Evolutionary conservation across 768 basidiomycete species (phyloP).

Genomic region (Crassisporium funariophilum): DNA sequence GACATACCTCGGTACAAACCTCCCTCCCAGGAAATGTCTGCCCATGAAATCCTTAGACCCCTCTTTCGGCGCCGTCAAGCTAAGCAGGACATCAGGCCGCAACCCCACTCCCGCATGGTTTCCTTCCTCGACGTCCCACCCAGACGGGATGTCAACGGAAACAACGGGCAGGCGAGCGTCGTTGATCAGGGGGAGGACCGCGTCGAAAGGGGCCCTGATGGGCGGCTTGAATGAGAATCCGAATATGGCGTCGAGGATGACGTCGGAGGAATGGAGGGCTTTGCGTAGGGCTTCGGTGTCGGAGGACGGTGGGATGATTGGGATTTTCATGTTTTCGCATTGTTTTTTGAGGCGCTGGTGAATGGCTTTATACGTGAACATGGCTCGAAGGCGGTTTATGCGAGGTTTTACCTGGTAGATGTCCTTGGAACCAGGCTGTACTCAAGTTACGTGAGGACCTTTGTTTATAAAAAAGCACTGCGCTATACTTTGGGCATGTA

Average conservation of each 20-base stretch:
- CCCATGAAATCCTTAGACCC: slow-evolving; percentile 80
- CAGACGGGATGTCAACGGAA: slow-evolving; percentile 94
- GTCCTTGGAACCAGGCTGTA: slow-evolving; percentile 89
- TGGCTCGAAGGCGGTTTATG: background rate
- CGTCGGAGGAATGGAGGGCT: slow-evolving; percentile 64
- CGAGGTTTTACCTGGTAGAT: slow-evolving; percentile 69
- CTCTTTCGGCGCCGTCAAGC: slow-evolving; percentile 92
- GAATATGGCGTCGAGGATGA: slow-evolving; percentile 94
- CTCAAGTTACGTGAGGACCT: background rate
- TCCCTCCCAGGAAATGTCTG: slow-evolving; percentile 89
- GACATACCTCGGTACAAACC: slow-evolving; percentile 87
- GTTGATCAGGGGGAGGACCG: slow-evolving; percentile 66
- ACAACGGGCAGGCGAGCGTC: slow-evolving; percentile 77
- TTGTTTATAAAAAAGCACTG: background rate
- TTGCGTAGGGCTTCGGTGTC: slow-evolving; percentile 47
- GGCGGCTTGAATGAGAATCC: slow-evolving; percentile 97
- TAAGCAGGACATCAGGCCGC: slow-evolving; percentile 79
- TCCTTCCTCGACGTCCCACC: slow-evolving; percentile 93
- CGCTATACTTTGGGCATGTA: slow-evolving; percentile 89
- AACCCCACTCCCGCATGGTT: slow-evolving; percentile 57
- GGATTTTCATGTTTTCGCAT: slow-evolving; percentile 87
- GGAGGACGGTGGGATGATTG: slow-evolving; percentile 56
- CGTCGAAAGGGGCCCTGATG: slow-evolving; percentile 84
- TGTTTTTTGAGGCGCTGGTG: slow-evolving; percentile 77
- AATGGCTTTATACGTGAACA: background rate